These are phyloP conservation scores for Cladosporium sp. DNA, from an alignment of 2,329 filamentous ascomycete species.

Conservation along the genomic window DNA sequence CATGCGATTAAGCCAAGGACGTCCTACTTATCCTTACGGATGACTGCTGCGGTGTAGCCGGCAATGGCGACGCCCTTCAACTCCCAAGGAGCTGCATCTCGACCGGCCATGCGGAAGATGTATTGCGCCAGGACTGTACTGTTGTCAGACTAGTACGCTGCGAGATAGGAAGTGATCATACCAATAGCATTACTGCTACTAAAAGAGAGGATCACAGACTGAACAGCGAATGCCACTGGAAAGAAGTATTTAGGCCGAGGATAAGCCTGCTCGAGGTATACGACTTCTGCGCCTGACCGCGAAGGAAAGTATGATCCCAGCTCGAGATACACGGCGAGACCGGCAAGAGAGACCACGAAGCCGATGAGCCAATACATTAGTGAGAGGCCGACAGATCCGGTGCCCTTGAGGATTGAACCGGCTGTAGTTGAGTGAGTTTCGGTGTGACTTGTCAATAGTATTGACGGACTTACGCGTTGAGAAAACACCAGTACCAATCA, in stretches of 20 bases:
- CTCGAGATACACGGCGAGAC: conserved; percentile 60
- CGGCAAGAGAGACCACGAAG: conserved; percentile 53
- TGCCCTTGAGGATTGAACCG: conserved; percentile 53
- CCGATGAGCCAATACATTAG: conserved; percentile 64
- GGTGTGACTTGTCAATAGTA: not conserved
- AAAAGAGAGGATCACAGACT: conserved; percentile 61
- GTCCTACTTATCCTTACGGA: conserved; percentile 19
- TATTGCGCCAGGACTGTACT: conserved; percentile 51
- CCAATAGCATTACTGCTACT: conserved; percentile 61
- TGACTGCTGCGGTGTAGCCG: conserved; percentile 54
- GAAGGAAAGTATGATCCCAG: conserved; percentile 63
- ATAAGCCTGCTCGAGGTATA: conserved; percentile 65
- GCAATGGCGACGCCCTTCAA: conserved; percentile 63
- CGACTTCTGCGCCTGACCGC: conserved; percentile 62
- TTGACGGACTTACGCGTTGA: conserved; percentile 53
- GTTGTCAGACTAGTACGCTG: not conserved
- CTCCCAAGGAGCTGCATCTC: conserved; percentile 56
- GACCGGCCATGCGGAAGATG: conserved; percentile 54
- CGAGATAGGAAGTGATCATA: conserved; percentile 17
- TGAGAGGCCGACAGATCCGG: conserved; percentile 59
- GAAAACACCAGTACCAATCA: conserved; percentile 51
- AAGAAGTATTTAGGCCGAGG: conserved; percentile 62
- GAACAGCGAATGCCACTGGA: conserved; percentile 60
- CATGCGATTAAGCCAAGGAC: conserved; percentile 21
- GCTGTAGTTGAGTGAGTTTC: conserved; percentile 36